Conservation (phyloP, 805 yeast genomes). For the Kregervanrija delftensis region DNA sequence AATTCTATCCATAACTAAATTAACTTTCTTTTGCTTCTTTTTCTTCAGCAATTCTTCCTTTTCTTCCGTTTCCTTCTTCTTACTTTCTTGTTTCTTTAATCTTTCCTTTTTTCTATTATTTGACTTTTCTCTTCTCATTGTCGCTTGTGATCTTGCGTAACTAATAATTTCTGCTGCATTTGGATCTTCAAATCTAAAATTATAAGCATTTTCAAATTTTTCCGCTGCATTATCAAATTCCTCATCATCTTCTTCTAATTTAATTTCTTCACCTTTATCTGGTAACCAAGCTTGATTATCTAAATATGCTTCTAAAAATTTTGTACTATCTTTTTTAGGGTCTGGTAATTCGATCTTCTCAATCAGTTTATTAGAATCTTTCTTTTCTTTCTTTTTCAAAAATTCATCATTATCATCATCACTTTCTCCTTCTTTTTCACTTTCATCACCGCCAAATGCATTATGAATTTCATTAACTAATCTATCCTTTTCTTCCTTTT, state of each 20-base stretch:
- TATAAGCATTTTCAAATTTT: constrained; percentile 84
- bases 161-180: constrained; percentile 84
- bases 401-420: constrained; percentile 38
- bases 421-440: constrained; percentile 37
- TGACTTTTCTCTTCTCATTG: constrained; percentile 74
- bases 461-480: constrained; percentile 72
- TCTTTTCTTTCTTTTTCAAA: constrained; percentile 51
- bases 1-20: constrained; percentile 67
- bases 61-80: constrained; percentile 43
- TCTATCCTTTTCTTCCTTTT: constrained; percentile 65
- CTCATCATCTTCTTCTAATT: constrained; percentile 52
- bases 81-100: constrained; percentile 56
- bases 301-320: constrained; percentile 67
- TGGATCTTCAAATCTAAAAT: constrained; percentile 92
- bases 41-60: constrained; percentile 57
- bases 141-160: constrained; percentile 91
- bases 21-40: constrained; percentile 70
- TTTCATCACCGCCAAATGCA: constrained; percentile 48
- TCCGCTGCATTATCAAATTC: constrained; percentile 92
- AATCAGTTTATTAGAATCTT: constrained; percentile 15
- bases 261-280: constrained; percentile 45
- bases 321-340: constrained; percentile 55
- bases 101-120: constrained; percentile 77
- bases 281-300: constrained; percentile 88
- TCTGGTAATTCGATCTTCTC: constrained; percentile 48